phyloP scores from a whole-genome alignment of 768 basidiomycete genomes.

The Mycena capillaripes region DNA sequence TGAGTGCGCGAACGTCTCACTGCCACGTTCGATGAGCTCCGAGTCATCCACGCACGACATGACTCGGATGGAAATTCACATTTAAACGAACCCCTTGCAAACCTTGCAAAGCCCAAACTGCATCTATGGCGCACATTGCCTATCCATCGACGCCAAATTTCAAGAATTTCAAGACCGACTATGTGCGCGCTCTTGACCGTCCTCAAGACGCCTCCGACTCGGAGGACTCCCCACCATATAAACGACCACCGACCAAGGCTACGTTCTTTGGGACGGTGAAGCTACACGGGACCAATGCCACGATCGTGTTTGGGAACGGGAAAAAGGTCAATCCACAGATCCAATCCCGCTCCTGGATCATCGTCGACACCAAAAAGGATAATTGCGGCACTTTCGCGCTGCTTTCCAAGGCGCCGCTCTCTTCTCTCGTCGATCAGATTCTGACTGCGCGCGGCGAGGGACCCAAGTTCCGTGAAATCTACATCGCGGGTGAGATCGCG shows the following conservation, averaged over 20 bases:
- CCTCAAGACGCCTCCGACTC: not conserved
- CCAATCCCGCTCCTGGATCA: conserved; percentile 40
- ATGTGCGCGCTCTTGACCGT: conserved; percentile 18
- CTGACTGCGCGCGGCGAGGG: conserved; percentile 27
- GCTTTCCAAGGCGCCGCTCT: conserved; percentile 35
- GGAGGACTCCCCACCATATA: not conserved
- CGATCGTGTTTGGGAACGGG: conserved; percentile 32
- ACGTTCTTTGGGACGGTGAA: conserved; percentile 40
- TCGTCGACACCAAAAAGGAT: conserved; percentile 22
- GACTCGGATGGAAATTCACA: conserved; percentile 9
- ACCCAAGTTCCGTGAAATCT: conserved; percentile 28
- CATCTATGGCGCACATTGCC: conserved; percentile 35
- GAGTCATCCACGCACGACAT: not conserved
- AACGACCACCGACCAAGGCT: conserved; percentile 28
- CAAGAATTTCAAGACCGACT: conserved; percentile 33
- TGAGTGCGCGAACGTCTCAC: too few relatives aligned
- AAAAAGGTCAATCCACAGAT: conserved; percentile 26
- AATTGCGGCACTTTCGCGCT: conserved; percentile 34
- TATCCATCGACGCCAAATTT: conserved; percentile 39
- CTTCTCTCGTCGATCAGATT: conserved; percentile 38
- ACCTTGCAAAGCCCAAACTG: too few relatives aligned
- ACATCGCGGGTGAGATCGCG: conserved; percentile 37
- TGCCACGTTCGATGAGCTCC: not conserved
- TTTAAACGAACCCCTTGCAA: not conserved
- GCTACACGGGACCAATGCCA: conserved; percentile 40